Conservation (phyloP, 108 stramenopile species). For the Schizochytrium sp. region DNA sequence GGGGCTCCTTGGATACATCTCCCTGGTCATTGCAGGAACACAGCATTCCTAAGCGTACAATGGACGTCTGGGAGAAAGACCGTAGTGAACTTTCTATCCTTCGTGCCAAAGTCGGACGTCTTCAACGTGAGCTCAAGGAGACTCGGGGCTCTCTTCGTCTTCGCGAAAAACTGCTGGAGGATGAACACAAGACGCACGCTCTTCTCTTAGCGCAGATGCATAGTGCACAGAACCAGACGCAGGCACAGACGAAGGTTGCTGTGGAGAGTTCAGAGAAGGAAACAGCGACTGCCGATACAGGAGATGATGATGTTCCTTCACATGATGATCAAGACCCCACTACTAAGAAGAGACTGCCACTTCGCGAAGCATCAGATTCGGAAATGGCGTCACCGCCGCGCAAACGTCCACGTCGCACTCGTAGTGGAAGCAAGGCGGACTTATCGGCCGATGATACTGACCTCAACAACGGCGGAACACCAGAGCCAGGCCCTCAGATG, state of each 20-base stretch:
- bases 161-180: background rate
- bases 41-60: background rate
- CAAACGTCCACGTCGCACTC: background rate
- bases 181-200: background rate
- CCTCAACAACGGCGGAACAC: background rate
- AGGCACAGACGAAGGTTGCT: too few species aligned
- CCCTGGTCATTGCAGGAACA: background rate
- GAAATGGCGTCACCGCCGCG: background rate
- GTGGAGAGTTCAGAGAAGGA: too few species aligned
- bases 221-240: background rate
- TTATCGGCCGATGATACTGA: background rate
- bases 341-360: background rate
- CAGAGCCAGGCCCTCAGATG: background rate
- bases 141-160: background rate
- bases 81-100: slow-evolving; percentile 14
- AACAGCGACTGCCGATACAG: too few species aligned
- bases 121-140: slow-evolving; percentile 11
- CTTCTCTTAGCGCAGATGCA: background rate
- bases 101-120: background rate
- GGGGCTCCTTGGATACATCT: background rate
- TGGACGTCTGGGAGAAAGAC: slow-evolving; percentile 45
- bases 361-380: background rate
- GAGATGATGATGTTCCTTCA: too few species aligned
- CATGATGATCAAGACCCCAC: too few species aligned
- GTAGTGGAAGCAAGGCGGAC: slow-evolving; percentile 12